Percentiles rank a stretch among this genome's conserved stretches.
phyloP scores from a whole-genome alignment of 2,329 filamentous ascomycete species.

The Canariomyces notabilis region DNA sequence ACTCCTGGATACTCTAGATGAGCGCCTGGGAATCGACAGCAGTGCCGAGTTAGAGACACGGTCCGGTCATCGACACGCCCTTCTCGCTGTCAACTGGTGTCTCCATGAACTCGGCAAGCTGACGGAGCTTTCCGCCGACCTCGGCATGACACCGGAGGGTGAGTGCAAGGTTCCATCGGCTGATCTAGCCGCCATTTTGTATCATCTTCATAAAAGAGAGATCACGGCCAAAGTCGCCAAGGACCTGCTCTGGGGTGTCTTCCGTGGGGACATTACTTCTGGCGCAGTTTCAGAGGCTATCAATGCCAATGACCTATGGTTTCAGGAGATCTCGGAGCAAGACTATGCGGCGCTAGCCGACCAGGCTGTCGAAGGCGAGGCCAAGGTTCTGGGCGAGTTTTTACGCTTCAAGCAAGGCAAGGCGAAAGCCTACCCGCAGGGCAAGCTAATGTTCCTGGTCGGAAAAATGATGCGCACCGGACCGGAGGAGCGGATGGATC shows the following conservation, averaged over 20 bases:
- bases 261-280: constrained; percentile 37
- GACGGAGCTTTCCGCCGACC: constrained; percentile 43
- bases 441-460: constrained; percentile 57
- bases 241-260: constrained; percentile 51
- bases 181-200: constrained; percentile 48
- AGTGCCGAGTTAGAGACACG: constrained; percentile 18
- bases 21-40: constrained; percentile 13
- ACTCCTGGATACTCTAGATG: constrained; percentile 48
- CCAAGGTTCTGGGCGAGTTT: constrained; percentile 44
- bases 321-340: constrained; percentile 42
- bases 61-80: constrained; percentile 33
- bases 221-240: constrained; percentile 55
- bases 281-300: constrained; percentile 42
- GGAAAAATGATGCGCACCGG: constrained; percentile 54
- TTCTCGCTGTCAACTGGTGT: constrained; percentile 60
- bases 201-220: constrained; percentile 41
- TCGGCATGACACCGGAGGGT: constrained; percentile 39
- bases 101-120: constrained; percentile 71
- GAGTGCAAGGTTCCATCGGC: constrained; percentile 44
- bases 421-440: constrained; percentile 42
- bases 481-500: constrained; percentile 51
- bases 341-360: constrained; percentile 48
- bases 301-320: constrained; percentile 48
- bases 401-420: constrained; percentile 31
- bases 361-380: constrained; percentile 41